Base-by-base conservation (phyloP, 2,329 filamentous ascomycete species). In the Talaromyces sp. region DNA sequence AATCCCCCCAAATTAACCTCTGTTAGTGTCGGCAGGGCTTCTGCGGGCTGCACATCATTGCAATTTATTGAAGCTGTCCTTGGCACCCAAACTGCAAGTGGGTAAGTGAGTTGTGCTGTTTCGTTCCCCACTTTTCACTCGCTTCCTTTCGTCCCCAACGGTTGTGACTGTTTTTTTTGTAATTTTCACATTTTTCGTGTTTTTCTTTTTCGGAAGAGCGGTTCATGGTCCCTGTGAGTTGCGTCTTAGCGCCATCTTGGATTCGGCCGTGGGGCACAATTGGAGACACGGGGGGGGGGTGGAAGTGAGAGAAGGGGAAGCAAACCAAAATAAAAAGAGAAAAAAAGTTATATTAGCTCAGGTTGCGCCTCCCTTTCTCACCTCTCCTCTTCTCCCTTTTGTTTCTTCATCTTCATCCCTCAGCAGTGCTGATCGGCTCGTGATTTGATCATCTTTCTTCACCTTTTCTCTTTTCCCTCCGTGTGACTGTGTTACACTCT, bases 391-490 rank as follows among this genome's bases (percentile, higher is more conserved):
- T 16, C 37, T 40, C 43, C 35, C 53, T 29, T 44, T 55, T 55
- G 41, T 47, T 56, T 54, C 54, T 49, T 30, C 32, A 46, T 50
- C 51, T 45, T 54, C 36, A 49, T 61, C 49, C 52, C 52, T 56
- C 60, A 67, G 65, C 64, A 62, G 67, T 60, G 66, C 67, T 69
- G 66, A 61, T 63, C 55, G 60, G 57, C 53, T 53, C 30, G 54
- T 56, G 55, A 55, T 54, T 55, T 42, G 49, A 53, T 57, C 55
- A 17, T 47, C 27, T 44, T 51, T 52, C 19, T 55, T 54, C 41
- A 43, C 32, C 47, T 51, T 56, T 51, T n/a, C 47, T 47, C 29
- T 33, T 47, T 17, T 9, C 27, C 47, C 40, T 43, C 37, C 22
- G 46, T 57, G 55, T 61, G 66, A 58, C 55, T 60, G 56, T 55